Evolutionary conservation across 2,329 filamentous ascomycete genomes (phyloP).

Genomic region (Xylariaceae sp.): DNA sequence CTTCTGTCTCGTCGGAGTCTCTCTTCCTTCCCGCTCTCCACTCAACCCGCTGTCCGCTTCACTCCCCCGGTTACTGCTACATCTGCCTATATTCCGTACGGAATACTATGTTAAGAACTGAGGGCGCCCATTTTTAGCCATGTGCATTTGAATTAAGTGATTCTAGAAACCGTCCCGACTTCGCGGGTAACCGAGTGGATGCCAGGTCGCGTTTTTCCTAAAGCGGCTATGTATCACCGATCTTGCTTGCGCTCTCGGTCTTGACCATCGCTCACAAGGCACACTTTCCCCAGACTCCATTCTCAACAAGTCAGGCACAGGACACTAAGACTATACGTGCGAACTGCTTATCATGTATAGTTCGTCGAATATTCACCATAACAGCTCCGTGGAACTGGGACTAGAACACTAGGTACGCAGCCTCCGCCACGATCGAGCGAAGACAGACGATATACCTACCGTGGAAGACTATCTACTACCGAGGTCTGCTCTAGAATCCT

Average conservation of each 20-base stretch:
- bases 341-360: not conserved
- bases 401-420: not conserved
- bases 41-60: not conserved
- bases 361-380: not conserved
- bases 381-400: not conserved
- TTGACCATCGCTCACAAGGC: constrained; percentile 14
- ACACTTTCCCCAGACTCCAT: constrained; percentile 5
- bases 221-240: constrained; percentile 6
- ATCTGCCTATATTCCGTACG: constrained; percentile 3
- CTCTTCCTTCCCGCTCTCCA: not conserved
- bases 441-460: not conserved
- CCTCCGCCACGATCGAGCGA: not conserved
- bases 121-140: constrained; percentile 24
- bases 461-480: not conserved
- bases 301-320: not conserved
- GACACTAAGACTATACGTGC: no score
- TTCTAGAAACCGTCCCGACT: constrained; percentile 16
- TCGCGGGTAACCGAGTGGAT: constrained; percentile 17
- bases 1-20: not conserved
- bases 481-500: not conserved
- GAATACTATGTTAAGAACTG: constrained; percentile 6
- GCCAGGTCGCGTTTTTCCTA: constrained; percentile 8
- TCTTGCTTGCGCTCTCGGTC: not conserved
- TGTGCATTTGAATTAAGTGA: constrained; percentile 20
- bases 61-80: constrained; percentile 18